Base-by-base conservation (phyloP, 208 protist genomes). In the Crithidia fasciculata region DNA sequence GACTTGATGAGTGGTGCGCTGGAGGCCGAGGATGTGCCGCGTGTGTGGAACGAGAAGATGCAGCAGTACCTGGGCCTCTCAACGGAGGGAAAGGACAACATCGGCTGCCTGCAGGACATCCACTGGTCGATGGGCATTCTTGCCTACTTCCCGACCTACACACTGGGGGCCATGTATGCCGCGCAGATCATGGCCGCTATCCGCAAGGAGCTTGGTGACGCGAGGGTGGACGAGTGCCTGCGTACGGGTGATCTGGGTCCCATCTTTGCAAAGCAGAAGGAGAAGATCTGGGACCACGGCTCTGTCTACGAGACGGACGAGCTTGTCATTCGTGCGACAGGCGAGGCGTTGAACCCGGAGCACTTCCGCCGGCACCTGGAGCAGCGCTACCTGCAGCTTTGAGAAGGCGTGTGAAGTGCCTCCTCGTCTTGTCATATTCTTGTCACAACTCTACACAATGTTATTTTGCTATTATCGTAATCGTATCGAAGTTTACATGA, bases 71-170 rank as follows among this genome's bases (percentile, higher is more conserved):
- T 97, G 5, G 92, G 89, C 37, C 64, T 96, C n/a, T 80, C 89
- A 5, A 91, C 92, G n/a, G 53, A 80, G 18, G 90, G 86, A 12
- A 86, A 91, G 60, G 84, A 93, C 55, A 71, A 89, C 47, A 16
- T 90, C 3, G 93, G 95, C 36, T 94, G 89, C 71, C 71, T 96
- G 44, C 92, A 98, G 75, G 95, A 98, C 65, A 76, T 97, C 16
- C 95, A 98, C 77, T 98, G 95, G 95, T 76, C 81, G 15, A 60
- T 66, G 28, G 89, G 91, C 9, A 56, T 69, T 10, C 83, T 95
- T 53, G 93, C 90, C 19, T 96, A 96, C 81, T 98, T 98, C 81
- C 95, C 95, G 0, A 93, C 89, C 0, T 98, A 98, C 70, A 56
- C 84, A 0, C 59, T 97, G 4, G 95, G 95, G 16, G 85, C 91